Conservation (phyloP, 2,329 filamentous ascomycete species). For the Colletotrichum shisoi region DNA sequence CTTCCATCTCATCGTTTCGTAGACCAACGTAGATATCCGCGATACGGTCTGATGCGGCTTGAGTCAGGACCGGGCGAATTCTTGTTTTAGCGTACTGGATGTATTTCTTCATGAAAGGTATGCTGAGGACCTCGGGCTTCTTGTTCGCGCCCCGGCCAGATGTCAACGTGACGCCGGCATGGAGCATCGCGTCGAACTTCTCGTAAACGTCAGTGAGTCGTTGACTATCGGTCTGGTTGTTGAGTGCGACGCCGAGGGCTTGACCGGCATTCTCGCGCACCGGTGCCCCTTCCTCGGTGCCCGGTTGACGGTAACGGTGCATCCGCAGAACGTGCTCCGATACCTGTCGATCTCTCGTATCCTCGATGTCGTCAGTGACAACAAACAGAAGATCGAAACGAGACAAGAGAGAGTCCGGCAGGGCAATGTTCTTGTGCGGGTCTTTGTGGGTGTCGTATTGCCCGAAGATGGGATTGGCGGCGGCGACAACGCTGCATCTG, state of each 20-base stretch:
- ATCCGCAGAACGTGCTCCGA: constrained; percentile 97
- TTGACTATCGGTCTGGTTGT: constrained; percentile 76
- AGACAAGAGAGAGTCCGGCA: constrained; percentile 93
- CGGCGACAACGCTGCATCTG: constrained; percentile 93
- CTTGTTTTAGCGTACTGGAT: constrained; percentile 96
- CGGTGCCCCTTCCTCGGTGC: constrained; percentile 91
- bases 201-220: constrained; percentile 88
- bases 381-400: constrained; percentile 99
- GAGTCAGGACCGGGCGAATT: constrained; percentile 87
- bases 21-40: constrained; percentile 89
- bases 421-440: constrained; percentile 96
- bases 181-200: constrained; percentile 95
- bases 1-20: constrained; percentile 93
- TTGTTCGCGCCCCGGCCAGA: constrained; percentile 76
- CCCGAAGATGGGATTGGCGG: constrained; percentile 96
- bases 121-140: constrained; percentile 87
- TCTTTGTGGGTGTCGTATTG: constrained; percentile 99
- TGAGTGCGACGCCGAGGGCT: constrained; percentile 84
- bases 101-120: constrained; percentile 99
- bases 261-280: constrained; percentile 88
- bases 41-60: constrained; percentile 91
- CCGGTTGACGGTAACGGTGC: constrained; percentile 92
- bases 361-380: constrained; percentile 97
- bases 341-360: constrained; percentile 85
- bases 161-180: constrained; percentile 84